Percentiles rank a stretch among this genome's conserved stretches.
Conservation (phyloP, 345 rosid genomes). For the Moricandia arvensis region DNA sequence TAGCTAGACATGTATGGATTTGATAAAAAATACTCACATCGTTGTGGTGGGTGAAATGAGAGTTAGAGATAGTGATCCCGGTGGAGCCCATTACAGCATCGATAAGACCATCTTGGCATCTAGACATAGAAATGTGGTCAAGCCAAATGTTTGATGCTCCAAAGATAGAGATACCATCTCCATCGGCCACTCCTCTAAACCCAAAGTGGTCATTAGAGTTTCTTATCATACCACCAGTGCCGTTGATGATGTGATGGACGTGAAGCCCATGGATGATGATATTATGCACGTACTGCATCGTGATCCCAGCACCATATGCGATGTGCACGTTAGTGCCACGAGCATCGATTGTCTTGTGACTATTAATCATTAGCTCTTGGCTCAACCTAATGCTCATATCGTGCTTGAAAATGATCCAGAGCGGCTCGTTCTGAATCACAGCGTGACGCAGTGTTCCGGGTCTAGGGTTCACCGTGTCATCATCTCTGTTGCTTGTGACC, state of each 20-base stretch:
- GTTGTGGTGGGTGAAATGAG: constrained; percentile 68
- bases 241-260: constrained; percentile 49
- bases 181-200: constrained; percentile 59
- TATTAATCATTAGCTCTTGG: constrained; percentile 58
- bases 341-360: constrained; percentile 79
- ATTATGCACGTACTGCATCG: constrained; percentile 52
- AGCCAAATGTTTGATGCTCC: constrained; percentile 74
- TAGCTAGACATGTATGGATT: not conserved
- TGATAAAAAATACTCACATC: constrained; percentile 42
- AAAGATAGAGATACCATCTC: constrained; percentile 75
- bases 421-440: constrained; percentile 58
- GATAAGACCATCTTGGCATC: constrained; percentile 67
- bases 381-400: constrained; percentile 62
- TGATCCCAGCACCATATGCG: constrained; percentile 65
- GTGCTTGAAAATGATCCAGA: constrained; percentile 59
- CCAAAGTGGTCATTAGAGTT: constrained; percentile 56
- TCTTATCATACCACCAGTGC: constrained; percentile 60
- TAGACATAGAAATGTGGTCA: constrained; percentile 76
- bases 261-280: constrained; percentile 73
- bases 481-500: constrained; percentile 60
- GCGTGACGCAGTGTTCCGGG: constrained; percentile 65
- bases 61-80: constrained; percentile 77
- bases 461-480: constrained; percentile 57
- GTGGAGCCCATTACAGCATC: constrained; percentile 72
- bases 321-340: constrained; percentile 68